Conservation (phyloP, 1,284 basidiomycete genomes). For the Rhodotorula sp. region DNA sequence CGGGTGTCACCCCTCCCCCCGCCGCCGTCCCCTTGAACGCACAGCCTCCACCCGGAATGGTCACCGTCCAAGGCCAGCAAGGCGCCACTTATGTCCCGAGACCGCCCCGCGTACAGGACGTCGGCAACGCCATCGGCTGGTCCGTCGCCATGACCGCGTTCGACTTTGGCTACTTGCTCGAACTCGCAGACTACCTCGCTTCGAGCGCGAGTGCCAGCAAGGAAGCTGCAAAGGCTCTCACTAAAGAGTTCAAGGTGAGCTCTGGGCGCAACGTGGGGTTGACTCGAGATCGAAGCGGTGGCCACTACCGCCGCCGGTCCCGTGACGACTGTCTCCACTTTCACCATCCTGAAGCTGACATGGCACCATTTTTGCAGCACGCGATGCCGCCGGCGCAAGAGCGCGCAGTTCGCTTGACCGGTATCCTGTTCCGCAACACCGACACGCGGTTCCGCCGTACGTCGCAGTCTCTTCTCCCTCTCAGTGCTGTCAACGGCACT, state of each 20-base stretch:
- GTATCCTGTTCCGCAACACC: constrained; percentile 39
- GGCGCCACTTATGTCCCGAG: not conserved
- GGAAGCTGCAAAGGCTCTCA: constrained; percentile 32
- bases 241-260: constrained; percentile 39
- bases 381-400: constrained; percentile 38
- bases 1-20: not conserved
- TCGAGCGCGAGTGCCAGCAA: constrained; percentile 4
- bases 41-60: not conserved
- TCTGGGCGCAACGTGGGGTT: too few species aligned
- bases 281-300: too few species aligned
- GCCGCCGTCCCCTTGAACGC: not conserved
- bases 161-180: constrained; percentile 34
- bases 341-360: not conserved
- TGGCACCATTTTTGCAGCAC: constrained; percentile 18
- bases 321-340: too few species aligned
- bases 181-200: constrained; percentile 25
- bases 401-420: constrained; percentile 33
- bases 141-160: constrained; percentile 25
- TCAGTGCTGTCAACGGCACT: too few species aligned
- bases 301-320: too few species aligned
- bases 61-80: not conserved
- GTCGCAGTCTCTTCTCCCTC: not conserved
- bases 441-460: constrained; percentile 38
- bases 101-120: constrained; percentile 27
- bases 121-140: constrained; percentile 39